phyloP scores from a whole-genome alignment of 176 grass and related monocot genomes.

The Musa itinerans region DNA sequence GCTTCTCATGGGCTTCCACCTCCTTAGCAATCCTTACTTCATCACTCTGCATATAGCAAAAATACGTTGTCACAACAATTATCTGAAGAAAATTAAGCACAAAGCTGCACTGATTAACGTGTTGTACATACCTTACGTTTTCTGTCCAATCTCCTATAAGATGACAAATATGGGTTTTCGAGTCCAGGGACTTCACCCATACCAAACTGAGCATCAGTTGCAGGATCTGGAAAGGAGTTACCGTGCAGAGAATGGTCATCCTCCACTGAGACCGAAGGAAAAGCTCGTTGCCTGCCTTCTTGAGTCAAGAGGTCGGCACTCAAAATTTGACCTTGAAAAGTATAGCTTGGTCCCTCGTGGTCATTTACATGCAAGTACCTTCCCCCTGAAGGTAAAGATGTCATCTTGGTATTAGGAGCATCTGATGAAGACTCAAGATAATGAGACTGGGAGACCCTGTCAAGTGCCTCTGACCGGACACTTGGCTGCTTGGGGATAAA shows the following conservation, averaged over 20 bases:
- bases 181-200: conserved; percentile 36
- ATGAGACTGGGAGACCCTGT: conserved; percentile 38
- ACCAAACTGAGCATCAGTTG: conserved; percentile 38
- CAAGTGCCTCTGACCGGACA: conserved; percentile 35
- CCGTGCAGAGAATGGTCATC: conserved; percentile 36
- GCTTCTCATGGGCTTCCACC: conserved; percentile 84
- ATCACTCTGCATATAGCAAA: conserved; percentile 44
- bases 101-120: not conserved
- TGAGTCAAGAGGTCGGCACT: conserved; percentile 51
- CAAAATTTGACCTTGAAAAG: conserved; percentile 52
- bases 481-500: conserved; percentile 81
- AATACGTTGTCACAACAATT: not conserved
- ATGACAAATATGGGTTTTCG: conserved; percentile 39
- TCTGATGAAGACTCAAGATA: conserved; percentile 55
- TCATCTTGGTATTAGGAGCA: conserved; percentile 27
- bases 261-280: conserved; percentile 34
- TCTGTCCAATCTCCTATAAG: conserved; percentile 57
- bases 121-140: conserved; percentile 64
- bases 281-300: conserved; percentile 33
- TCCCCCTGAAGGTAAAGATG: conserved; percentile 40
- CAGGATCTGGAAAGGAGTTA: conserved; percentile 35
- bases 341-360: conserved; percentile 38
- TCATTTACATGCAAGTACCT: conserved; percentile 49
- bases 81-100: not conserved
- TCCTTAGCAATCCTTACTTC: conserved; percentile 85